Conservation (phyloP, 768 basidiomycete genomes). For the Dentipellis sp. region DNA sequence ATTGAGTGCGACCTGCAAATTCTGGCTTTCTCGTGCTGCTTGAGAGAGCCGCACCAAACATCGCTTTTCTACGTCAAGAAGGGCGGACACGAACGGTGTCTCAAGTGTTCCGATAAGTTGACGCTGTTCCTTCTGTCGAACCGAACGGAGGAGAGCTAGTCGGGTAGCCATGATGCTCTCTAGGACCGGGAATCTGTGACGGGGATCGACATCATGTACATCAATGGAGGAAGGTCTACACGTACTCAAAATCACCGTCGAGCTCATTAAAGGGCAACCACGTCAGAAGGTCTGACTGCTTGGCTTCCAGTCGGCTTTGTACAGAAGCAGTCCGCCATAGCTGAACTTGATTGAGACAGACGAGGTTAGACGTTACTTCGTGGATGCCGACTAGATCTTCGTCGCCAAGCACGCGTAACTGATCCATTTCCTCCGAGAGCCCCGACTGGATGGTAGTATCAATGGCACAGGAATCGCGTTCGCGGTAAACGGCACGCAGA, state of each 20-base stretch:
- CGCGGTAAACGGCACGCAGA: constrained; percentile 74
- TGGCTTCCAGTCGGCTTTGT: constrained; percentile 26
- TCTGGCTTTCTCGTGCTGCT: constrained; percentile 58
- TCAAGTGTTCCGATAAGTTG: constrained; percentile 66
- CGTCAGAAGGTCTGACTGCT: constrained; percentile 23
- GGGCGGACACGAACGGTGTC: constrained; percentile 38
- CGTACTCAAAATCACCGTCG: constrained; percentile 60
- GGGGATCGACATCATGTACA: constrained; percentile 8
- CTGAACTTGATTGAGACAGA: constrained; percentile 73
- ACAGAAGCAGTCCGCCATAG: constrained; percentile 41
- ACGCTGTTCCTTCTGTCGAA: constrained; percentile 58
- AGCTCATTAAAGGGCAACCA: constrained; percentile 40
- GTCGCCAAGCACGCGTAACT: constrained; percentile 54
- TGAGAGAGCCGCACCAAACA: constrained; percentile 66
- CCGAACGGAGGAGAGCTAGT: constrained; percentile 69
- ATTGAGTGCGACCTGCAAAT: constrained; percentile 80
- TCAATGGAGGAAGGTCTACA: background rate
- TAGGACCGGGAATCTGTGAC: constrained; percentile 56
- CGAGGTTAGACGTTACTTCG: constrained; percentile 55
- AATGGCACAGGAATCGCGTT: constrained; percentile 46
- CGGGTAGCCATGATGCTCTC: constrained; percentile 79
- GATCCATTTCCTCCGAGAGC: constrained; percentile 51
- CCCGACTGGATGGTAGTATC: constrained; percentile 40
- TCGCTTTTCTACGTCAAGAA: constrained; percentile 54
- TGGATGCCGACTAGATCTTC: constrained; percentile 78